These are phyloP conservation scores for Bremia lactucae DNA, from an alignment of 352 stramenopile genomes.

Conservation along the genomic window DNA sequence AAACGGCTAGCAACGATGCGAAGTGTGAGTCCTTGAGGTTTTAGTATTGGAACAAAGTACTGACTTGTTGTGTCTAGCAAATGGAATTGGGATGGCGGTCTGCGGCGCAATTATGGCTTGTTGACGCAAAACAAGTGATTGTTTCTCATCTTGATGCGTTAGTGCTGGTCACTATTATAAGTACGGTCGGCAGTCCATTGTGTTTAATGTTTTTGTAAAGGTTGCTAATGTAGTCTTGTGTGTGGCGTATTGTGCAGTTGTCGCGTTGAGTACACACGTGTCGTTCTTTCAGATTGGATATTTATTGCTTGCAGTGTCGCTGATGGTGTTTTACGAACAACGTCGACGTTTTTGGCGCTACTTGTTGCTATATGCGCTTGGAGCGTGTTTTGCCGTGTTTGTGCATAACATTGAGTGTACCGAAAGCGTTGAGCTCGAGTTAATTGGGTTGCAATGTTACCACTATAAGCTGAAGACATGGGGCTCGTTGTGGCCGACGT, in stretches of 20 bases:
- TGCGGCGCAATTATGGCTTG: slow-evolving; percentile 46
- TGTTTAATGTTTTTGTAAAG: neutral
- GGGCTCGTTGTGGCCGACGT: slow-evolving; percentile 60
- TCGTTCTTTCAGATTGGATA: slow-evolving; percentile 82
- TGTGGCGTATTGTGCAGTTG: slow-evolving; percentile 24
- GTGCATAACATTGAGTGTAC: slow-evolving; percentile 67
- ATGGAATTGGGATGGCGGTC: slow-evolving; percentile 41
- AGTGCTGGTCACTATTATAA: slow-evolving; percentile 72
- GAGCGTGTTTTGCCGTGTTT: slow-evolving; percentile 64
- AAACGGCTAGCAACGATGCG: slow-evolving; percentile 35
- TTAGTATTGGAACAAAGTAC: too few relatives aligned
- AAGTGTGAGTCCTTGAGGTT: slow-evolving; percentile 29
- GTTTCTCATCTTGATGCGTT: slow-evolving; percentile 70
- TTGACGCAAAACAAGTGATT: slow-evolving; percentile 62
- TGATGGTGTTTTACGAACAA: slow-evolving; percentile 79
- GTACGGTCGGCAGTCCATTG: too few relatives aligned
- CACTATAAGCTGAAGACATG: slow-evolving; percentile 42
- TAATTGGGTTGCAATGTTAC: slow-evolving; percentile 71
- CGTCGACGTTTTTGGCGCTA: slow-evolving; percentile 68
- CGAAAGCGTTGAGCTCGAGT: slow-evolving; percentile 26
- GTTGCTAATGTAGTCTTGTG: neutral
- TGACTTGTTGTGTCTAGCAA: slow-evolving; percentile 19
- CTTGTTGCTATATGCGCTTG: slow-evolving; percentile 59
- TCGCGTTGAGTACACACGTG: slow-evolving; percentile 68
- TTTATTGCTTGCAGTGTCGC: slow-evolving; percentile 58